Base-by-base conservation (phyloP, 1,284 basidiomycete genomes). In the Austroboletus rostrupii region DNA sequence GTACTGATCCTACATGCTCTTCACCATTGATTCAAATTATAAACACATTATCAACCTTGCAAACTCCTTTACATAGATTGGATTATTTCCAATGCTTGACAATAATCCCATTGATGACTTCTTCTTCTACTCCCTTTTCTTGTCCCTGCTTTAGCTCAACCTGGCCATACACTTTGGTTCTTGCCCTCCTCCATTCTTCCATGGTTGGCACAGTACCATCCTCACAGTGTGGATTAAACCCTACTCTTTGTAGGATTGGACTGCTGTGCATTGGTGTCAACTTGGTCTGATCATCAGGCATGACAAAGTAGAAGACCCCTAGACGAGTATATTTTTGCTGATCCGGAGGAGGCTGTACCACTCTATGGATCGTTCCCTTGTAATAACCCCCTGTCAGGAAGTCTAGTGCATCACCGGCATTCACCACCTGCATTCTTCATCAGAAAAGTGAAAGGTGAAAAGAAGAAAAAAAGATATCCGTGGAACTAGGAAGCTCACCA, bases 321-420 rank as follows among this genome's bases (percentile, higher is more conserved):
- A 26, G 23, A 26, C 23, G 23, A 8, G 23, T 26, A 26, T 26
- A 26, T 26, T 26, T 5, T 8, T 26, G 6, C 6, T 26, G 23
- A 8, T 7, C 23, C 7, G 23, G 23, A 54, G 72, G 75, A 2
- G 75, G 76, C 44, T 69, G 65, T n/a, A 70, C 56, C 16, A 76
- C 73, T 43, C 73, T 66, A 46, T 75, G 73, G 31, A 73, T 69
- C 2, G 74, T 78, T 3, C 69, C 69, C 32, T 69, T 72, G 59
- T 78, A 73, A 56, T 69, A 74, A 2, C 74, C 74, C 0, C 78
- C 79, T 0, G 76, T 77, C 9, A 83, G 63, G 65, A 81, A 80
- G 33, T 73, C 72, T 36, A 81, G 64, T 6, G 73, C 23, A 26
- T 26, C 23, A 7, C 23, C 23, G 23, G 23, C 23, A 26, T 26